Conservation (phyloP, 176 grass and related monocot species). For the Ensete glaucum region DNA sequence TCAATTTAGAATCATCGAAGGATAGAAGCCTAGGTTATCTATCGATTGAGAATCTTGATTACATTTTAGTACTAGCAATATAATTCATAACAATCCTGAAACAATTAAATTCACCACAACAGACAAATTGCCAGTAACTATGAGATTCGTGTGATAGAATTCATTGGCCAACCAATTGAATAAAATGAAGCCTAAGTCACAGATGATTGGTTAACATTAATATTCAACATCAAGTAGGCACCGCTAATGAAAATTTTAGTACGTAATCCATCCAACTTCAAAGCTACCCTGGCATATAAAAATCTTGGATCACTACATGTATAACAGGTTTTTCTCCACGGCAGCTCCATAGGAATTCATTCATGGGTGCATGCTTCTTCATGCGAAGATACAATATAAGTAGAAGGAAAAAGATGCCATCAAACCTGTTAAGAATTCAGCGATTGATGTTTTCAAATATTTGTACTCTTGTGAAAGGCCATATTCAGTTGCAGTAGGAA, state of each 20-base stretch:
- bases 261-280: background rate
- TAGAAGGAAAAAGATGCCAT: conserved; percentile 1
- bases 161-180: background rate
- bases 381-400: background rate
- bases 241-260: background rate
- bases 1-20: too few relatives aligned
- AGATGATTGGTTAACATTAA: background rate
- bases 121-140: too few relatives aligned
- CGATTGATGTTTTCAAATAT: conserved; percentile 76
- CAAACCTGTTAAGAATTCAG: conserved; percentile 72
- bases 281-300: background rate
- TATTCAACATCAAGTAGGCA: background rate
- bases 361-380: background rate
- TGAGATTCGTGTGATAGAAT: background rate
- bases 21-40: too few relatives aligned
- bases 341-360: background rate
- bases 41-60: too few relatives aligned
- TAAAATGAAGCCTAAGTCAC: background rate
- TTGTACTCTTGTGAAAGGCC: conserved; percentile 65
- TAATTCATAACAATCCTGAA: too few relatives aligned
- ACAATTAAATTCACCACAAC: too few relatives aligned
- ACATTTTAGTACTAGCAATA: too few relatives aligned
- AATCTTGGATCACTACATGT: background rate
- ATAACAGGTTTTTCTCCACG: background rate
- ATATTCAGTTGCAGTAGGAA: conserved; percentile 63